Evolutionary conservation across 129 eudicot genomes (phyloP), one percentile per base, ranked within the genome.

Genomic region (Centella asiatica): DNA sequence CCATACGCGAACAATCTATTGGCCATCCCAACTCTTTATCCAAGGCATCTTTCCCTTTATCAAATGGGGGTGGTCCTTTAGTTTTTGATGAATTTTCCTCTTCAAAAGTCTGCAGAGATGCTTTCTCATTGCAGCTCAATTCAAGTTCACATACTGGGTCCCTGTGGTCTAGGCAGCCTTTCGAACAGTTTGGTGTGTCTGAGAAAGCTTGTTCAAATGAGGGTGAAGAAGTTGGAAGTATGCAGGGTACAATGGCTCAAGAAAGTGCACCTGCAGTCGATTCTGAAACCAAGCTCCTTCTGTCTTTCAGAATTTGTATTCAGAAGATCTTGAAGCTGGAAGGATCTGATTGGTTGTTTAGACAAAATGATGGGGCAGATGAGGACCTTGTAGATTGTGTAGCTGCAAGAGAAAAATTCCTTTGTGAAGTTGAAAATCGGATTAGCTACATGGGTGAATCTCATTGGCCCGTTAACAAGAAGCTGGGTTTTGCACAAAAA

Each of bases 351-450:
- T 84, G 92, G 92, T 66, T 93, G 80, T 93, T 87, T 69, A 83
- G 74, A 70, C 95, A 84, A 56, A 80, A 87, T 69, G 88, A 90
- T 62, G 96, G 99, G 40, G 72, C 74, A 5, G 96, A 93, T 51
- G 99, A 93, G 80, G 99, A 93, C 69, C 95, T 93, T 19, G 81
- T 82, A 32, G 90, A 82, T 66, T 83, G 83, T 48, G 95, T 82
- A 26, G 99, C 95, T 60, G 88, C 82, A 19, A 78, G 96, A 66
- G 99, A 93, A 79, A 83, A 72, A 72, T 76, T 87, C 42, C 77
- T 84, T 29, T 84, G 69, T 36, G 99, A 87, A 74, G 95, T 74
- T 40, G 99, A 93, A 74, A 80, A 70, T 63, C 72, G 77, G 66
- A 49, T 34, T 65, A 59, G 33, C 31, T 76, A 72, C 46, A 51